These are phyloP conservation scores for Aspergillus nomiae DNA, from an alignment of 2,329 filamentous ascomycete species.

Conservation along the genomic window DNA sequence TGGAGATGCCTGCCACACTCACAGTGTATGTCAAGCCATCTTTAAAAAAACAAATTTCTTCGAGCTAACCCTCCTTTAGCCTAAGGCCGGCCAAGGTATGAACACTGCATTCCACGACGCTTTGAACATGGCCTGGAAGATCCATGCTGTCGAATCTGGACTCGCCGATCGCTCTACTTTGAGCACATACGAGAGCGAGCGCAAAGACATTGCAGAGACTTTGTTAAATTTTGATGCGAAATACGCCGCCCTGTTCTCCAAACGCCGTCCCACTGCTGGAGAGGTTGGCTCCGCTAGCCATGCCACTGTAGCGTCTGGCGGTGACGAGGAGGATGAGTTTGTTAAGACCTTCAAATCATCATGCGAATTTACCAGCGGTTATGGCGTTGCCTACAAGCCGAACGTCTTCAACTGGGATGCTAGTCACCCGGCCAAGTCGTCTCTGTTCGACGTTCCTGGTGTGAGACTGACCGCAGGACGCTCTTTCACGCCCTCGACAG, in stretches of 20 bases:
- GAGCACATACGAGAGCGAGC: slow-evolving; percentile 82
- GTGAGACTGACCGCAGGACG: slow-evolving; percentile 72
- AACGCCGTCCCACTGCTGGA: slow-evolving; percentile 69
- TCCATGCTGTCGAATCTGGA: slow-evolving; percentile 83
- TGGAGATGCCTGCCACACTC: slow-evolving; percentile 66
- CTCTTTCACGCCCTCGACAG: slow-evolving; percentile 74
- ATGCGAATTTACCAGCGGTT: slow-evolving; percentile 91
- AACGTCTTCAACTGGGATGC: slow-evolving; percentile 84
- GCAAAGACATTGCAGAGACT: slow-evolving; percentile 80
- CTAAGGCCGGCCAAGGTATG: slow-evolving; percentile 67
- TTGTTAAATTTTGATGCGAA: slow-evolving; percentile 84
- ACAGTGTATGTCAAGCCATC: slow-evolving; percentile 43
- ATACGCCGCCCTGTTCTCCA: slow-evolving; percentile 88
- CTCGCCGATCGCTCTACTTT: slow-evolving; percentile 76
- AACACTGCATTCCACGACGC: slow-evolving; percentile 65
- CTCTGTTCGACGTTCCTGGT: slow-evolving; percentile 66
- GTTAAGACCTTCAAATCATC: slow-evolving; percentile 87
- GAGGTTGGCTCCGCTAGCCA: slow-evolving; percentile 70
- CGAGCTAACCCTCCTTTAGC: slow-evolving; percentile 33
- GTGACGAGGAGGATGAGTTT: slow-evolving; percentile 65
- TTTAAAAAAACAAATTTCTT: background rate
- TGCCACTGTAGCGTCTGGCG: slow-evolving; percentile 28
- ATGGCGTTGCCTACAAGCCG: slow-evolving; percentile 81
- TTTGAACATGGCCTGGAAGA: slow-evolving; percentile 93
- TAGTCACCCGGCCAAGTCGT: slow-evolving; percentile 69